Base-by-base conservation (phyloP, 129 eudicot genomes). In the Escallonia rubra region DNA sequence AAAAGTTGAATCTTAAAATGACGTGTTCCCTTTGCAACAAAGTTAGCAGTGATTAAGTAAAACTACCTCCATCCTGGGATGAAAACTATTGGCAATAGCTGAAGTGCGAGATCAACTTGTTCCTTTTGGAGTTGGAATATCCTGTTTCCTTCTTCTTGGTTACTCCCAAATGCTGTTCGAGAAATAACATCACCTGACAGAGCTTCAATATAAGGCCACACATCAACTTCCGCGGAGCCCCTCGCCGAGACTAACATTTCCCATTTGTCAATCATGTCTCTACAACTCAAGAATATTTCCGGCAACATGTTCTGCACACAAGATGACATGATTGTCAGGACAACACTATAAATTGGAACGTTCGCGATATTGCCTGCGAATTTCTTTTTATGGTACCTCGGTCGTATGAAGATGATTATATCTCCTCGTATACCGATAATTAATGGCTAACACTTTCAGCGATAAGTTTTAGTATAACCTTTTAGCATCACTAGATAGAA, bases 61-160 rank as follows among this genome's bases (percentile, higher is more conserved):
- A 54, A 3, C 10, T 48, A 57, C 73, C 41, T 68, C 54, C 44
- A 57, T 43, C 73, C 73, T 42, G 73, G 73, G 63, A 68, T 68
- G 52, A 41, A 68, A 13, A 68, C 10, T 3, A 64, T 43, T 16
- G 45, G 68, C 4, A 64, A 2, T 6, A 52, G 55, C 15, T 64
- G 55, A 45, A 64, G 8, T n/a, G 42, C 10, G 39, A 64, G 53
- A 7, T 10, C 57, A 7, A 43, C 46, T 45, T 44, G 68, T 64
- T 64, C 68, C 5, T 48, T 39, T 9, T 39, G 44, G 3, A 64
- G 68, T 45, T 64, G 41, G 39, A 64, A 64, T 64, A 64, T 64
- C 38, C 4, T 45, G n/a, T 64, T 64, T 12, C 59, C 34, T 13
- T 54, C 59, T 54, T 54, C 59, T 11, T 11, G 14, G 34, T 11